Conservation (phyloP, 352 stramenopile species). For the Globisporangium nunn region DNA sequence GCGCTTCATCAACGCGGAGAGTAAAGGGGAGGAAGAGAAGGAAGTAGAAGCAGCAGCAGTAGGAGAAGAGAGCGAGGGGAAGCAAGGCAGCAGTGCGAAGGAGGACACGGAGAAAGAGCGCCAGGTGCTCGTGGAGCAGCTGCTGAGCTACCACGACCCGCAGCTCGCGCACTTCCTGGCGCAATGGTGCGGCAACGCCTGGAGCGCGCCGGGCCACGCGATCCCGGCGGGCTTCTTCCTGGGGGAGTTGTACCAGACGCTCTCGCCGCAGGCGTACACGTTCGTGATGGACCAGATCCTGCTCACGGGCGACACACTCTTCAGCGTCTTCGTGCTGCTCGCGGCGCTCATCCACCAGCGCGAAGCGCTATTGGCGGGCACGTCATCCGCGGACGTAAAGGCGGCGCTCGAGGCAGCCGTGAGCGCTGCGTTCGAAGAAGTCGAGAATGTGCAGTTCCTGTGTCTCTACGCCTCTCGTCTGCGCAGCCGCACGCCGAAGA, state of each 20-base stretch:
- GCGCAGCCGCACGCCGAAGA: constrained; percentile 51
- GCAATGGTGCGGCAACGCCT: constrained; percentile 68
- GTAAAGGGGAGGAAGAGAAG: constrained; percentile 6
- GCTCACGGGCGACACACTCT: constrained; percentile 57
- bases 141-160: constrained; percentile 72
- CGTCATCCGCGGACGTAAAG: constrained; percentile 31
- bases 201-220: constrained; percentile 48
- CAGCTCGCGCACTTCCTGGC: constrained; percentile 55
- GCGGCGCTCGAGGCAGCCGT: constrained; percentile 32
- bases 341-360: constrained; percentile 41
- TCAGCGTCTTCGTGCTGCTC: constrained; percentile 66
- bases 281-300: constrained; percentile 80
- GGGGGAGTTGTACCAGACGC: constrained; percentile 56
- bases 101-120: constrained; percentile 17
- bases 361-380: constrained; percentile 28
- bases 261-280: constrained; percentile 49
- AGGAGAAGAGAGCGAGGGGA: constrained; percentile 7
- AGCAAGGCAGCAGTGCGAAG: constrained; percentile 5
- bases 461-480: constrained; percentile 55
- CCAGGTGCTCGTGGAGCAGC: constrained; percentile 61
- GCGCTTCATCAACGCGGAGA: constrained; percentile 46
- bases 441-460: constrained; percentile 44
- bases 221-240: constrained; percentile 54
- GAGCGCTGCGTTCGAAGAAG: constrained; percentile 22
- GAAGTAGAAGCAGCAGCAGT: not conserved